Evolutionary conservation across 1,139 yeast genomes (phyloP), one percentile per base, ranked within the genome.

Genomic region (Debaryomycetaceae sp.): DNA sequence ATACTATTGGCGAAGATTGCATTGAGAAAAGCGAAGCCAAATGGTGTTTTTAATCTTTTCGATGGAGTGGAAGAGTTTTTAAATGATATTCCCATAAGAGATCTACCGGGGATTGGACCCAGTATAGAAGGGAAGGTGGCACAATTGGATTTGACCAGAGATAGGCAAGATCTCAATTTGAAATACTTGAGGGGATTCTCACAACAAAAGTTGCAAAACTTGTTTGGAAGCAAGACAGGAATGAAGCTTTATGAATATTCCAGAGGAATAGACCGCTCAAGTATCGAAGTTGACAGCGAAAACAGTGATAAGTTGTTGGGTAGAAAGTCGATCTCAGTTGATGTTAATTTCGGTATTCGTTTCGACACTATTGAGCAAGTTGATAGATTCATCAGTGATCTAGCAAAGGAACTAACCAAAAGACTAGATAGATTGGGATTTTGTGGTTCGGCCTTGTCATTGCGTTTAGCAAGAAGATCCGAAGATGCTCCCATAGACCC

Each of bases 271-370:
- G 98, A 91, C 59, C 63, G 70, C 33, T 73, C 85, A 0, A 67
- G 70, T 5, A 73, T 87, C 19, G 74, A 73, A 41, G 66, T 66
- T 33, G 75, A 82, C 30, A 47, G 60, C 4, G 65, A 67, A 13
- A 74, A 77, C 31, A 69, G 70, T 17, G 74, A 63, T 47, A 70
- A 64, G 36, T 67, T 65, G 3, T 51, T 70, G 4, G 73, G 75
- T 0, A 72, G 95, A 26, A 88, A 87, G 51, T 78, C 95, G 0
- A 75, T 92, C 0, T 88, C 96, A 0, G 87, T 88, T 8, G 98
- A 92, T 58, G 85, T 92, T 28, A 87, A 89, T 46, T 92, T 88
- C 83, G 98, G 96, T 0, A 86, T 92, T 0, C 59, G 98, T 38
- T 85, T 91, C 46, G 76, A 79, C 22, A 67, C 65, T 0, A 68